These are phyloP conservation scores for Phytophthora pistaciae DNA, from an alignment of 352 stramenopile genomes.

Conservation along the genomic window DNA sequence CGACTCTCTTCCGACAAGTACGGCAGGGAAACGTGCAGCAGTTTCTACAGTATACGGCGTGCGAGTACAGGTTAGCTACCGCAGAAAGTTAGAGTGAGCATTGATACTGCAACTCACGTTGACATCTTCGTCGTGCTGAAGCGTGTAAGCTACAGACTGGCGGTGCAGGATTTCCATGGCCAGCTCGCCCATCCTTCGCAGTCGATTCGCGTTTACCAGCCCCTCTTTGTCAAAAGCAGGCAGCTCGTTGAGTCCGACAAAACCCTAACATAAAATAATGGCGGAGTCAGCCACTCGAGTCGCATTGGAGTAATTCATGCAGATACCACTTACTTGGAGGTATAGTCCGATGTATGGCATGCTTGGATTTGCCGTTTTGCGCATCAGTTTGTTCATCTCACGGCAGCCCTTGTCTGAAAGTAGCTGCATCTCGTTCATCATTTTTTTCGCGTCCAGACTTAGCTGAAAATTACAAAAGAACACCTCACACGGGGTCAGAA, in stretches of 20 bases:
- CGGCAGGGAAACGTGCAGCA: slow-evolving; percentile 76
- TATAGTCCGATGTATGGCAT: slow-evolving; percentile 92
- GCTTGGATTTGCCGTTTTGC: slow-evolving; percentile 69
- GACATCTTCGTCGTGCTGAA: slow-evolving; percentile 63
- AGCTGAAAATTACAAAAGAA: slow-evolving; percentile 47
- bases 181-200: slow-evolving; percentile 79
- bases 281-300: slow-evolving; percentile 6
- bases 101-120: slow-evolving; percentile 54
- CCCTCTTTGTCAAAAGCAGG: slow-evolving; percentile 74
- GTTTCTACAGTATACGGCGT: slow-evolving; percentile 40
- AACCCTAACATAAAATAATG: slow-evolving; percentile 46
- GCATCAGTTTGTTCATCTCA: slow-evolving; percentile 90
- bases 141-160: slow-evolving; percentile 72
- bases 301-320: not conserved
- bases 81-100: not conserved
- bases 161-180: slow-evolving; percentile 83
- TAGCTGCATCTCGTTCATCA: slow-evolving; percentile 82
- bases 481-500: not conserved
- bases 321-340: slow-evolving; percentile 64
- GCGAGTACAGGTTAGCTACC: not conserved
- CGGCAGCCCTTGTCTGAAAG: slow-evolving; percentile 86
- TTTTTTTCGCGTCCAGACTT: slow-evolving; percentile 65
- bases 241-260: slow-evolving; percentile 84
- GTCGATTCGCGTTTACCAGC: slow-evolving; percentile 74
- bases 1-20: slow-evolving; percentile 82